Evolutionary conservation across 2,329 filamentous ascomycete genomes (phyloP).

Genomic region (Hyphodiscus sp.): DNA sequence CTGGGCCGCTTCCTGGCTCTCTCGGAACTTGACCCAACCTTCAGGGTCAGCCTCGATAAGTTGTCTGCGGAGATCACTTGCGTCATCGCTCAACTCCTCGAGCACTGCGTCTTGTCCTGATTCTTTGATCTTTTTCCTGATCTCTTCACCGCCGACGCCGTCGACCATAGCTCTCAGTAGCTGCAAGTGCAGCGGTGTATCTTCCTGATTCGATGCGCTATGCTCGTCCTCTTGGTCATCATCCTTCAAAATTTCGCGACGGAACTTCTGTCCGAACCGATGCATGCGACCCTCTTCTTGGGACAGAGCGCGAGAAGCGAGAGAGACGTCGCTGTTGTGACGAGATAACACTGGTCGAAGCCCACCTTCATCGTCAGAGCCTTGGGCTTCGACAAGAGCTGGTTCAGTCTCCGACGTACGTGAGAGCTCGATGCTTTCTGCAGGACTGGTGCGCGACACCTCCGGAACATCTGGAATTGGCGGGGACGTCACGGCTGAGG

Average conservation of each 20-base stretch:
- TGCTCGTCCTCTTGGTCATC: constrained; percentile 19
- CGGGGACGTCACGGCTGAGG: constrained; percentile 12
- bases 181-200: constrained; percentile 26
- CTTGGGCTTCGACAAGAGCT: constrained; percentile 19
- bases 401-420: constrained; percentile 20
- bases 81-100: constrained; percentile 47
- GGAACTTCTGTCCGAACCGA: constrained; percentile 59
- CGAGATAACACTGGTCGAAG: constrained; percentile 43
- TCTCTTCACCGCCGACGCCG: constrained; percentile 53
- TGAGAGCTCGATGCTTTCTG: constrained; percentile 7
- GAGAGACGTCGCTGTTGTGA: constrained; percentile 59
- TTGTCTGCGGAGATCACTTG: constrained; percentile 34
- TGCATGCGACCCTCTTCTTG: constrained; percentile 67
- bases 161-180: constrained; percentile 58
- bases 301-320: constrained; percentile 57
- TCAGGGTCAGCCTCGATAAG: constrained; percentile 58
- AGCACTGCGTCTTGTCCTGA: constrained; percentile 50
- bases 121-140: constrained; percentile 45
- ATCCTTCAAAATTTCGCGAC: constrained; percentile 52
- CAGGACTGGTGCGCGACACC: constrained; percentile 15
- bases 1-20: constrained; percentile 43
- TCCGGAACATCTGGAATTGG: constrained; percentile 9
- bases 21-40: constrained; percentile 57
- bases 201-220: constrained; percentile 38
- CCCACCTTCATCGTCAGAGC: constrained; percentile 36